Percentiles rank a stretch among this genome's conserved stretches.
phyloP scores from a whole-genome alignment of 2,329 filamentous ascomycete species.

The Pestalotiopsis sp. region DNA sequence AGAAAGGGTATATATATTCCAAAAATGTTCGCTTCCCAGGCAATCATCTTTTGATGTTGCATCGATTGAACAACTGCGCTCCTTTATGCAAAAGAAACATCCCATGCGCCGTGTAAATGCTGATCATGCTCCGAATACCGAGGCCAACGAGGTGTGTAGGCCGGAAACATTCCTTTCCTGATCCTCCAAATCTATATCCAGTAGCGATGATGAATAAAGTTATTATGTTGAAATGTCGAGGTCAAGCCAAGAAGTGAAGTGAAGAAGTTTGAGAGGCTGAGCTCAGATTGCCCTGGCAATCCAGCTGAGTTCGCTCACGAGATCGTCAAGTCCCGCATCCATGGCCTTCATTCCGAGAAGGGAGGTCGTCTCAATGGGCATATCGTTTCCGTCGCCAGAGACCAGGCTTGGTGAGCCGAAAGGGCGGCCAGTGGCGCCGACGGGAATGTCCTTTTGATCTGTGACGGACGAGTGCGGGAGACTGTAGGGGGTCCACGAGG shows the following conservation, averaged over 20 bases:
- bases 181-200: background rate
- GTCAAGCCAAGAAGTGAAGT: slow-evolving; percentile 13
- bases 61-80: background rate
- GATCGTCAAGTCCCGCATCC: slow-evolving; percentile 36
- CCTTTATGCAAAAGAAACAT: background rate
- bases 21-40: background rate
- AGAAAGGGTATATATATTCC: background rate
- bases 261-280: slow-evolving; percentile 20
- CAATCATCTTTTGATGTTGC: background rate
- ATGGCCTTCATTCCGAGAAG: slow-evolving; percentile 31
- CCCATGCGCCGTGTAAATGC: background rate
- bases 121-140: background rate
- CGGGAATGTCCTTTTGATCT: slow-evolving; percentile 26
- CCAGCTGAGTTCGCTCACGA: slow-evolving; percentile 52
- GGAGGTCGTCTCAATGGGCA: slow-evolving; percentile 24
- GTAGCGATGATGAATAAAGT: background rate
- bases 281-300: slow-evolving; percentile 50
- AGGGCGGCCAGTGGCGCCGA: slow-evolving; percentile 15
- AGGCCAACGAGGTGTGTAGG: background rate
- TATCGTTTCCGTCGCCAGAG: slow-evolving; percentile 26
- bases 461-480: slow-evolving; percentile 40
- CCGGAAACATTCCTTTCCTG: background rate
- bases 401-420: slow-evolving; percentile 32
- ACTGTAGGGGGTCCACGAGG: slow-evolving; percentile 46
- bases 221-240: background rate